These are phyloP conservation scores for Eimeria tenella DNA, from an alignment of 169 alveolate genomes.

Conservation along the genomic window DNA sequence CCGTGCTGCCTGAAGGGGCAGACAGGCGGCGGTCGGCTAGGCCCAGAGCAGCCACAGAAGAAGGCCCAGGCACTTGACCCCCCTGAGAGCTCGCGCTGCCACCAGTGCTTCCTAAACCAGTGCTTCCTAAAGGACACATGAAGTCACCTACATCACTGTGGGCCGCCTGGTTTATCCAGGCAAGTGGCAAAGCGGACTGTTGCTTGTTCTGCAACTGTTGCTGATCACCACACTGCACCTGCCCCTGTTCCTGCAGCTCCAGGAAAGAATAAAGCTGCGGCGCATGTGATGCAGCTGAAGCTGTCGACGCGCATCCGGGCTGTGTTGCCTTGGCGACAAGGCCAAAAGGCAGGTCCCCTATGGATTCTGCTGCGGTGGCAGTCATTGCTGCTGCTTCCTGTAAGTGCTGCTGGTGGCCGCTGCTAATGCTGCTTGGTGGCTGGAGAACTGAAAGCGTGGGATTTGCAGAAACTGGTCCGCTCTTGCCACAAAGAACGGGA, in stretches of 20 bases:
- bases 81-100: neutral
- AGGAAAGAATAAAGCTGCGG: neutral
- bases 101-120: neutral
- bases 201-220: neutral
- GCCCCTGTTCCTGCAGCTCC: neutral
- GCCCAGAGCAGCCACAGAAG: neutral
- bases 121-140: neutral
- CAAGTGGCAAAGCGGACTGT: neutral
- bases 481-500: no score
- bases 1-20: neutral
- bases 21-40: neutral
- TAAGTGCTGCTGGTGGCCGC: no score
- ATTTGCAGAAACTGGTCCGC: no score
- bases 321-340: neutral
- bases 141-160: neutral
- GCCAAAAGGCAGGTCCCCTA: neutral
- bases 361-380: neutral
- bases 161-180: neutral
- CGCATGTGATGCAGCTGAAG: neutral
- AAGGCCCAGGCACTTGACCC: neutral
- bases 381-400: neutral
- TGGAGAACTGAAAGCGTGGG: no score
- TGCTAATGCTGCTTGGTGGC: no score
- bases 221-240: neutral
- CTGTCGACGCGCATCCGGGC: neutral